Percentiles rank a stretch among this genome's conserved stretches.
Evolutionary conservation across 2,329 filamentous ascomycete species (phyloP).

Genomic region (Ascochyta clinopodiicola): DNA sequence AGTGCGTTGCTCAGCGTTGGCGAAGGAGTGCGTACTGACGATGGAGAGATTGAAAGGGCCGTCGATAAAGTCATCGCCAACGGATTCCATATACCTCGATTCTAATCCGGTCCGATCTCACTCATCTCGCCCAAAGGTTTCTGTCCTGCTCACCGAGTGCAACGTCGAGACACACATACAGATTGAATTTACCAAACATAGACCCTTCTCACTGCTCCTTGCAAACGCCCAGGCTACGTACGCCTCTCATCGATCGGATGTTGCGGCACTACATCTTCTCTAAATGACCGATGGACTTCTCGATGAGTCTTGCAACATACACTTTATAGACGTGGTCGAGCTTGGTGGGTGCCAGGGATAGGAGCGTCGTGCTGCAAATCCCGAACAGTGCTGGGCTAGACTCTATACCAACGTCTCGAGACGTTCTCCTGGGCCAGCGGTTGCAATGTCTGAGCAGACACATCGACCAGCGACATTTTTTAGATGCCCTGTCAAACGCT

Average conservation of each 20-base stretch:
- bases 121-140: not conserved
- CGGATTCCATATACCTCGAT: slow-evolving; percentile 2
- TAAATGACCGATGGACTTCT: slow-evolving; percentile 13
- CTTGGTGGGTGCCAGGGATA: not conserved
- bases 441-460: not conserved
- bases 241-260: not conserved
- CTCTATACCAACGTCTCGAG: not conserved
- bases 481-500: not conserved
- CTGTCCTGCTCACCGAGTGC: not conserved
- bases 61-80: slow-evolving; percentile 11
- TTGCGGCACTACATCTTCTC: slow-evolving; percentile 12
- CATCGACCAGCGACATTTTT: not conserved
- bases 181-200: slow-evolving; percentile 1
- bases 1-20: slow-evolving; percentile 10
- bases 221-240: slow-evolving; percentile 11
- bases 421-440: not conserved
- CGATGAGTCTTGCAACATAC: slow-evolving; percentile 8
- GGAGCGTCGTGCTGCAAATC: slow-evolving; percentile 1
- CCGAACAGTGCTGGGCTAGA: not conserved
- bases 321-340: not conserved
- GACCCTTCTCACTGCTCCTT: not conserved
- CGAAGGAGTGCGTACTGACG: not conserved
- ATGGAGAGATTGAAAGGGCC: not conserved
- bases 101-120: not conserved
- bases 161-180: slow-evolving; percentile 1